Conservation (phyloP, 1,139 yeast genomes). For the Blastobotrys niveus region DNA sequence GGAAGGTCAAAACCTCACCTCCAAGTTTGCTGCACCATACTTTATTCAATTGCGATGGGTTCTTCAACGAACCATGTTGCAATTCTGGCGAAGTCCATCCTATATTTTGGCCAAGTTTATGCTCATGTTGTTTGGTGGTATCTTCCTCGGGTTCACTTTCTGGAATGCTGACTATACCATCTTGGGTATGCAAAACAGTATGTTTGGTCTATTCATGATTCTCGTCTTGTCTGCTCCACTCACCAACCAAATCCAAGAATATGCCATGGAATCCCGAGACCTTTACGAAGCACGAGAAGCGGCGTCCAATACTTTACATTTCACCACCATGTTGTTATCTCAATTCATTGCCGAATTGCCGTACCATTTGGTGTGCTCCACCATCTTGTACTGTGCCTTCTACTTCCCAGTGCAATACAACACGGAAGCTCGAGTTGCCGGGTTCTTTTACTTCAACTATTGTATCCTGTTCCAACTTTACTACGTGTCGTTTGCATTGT, state of each 20-base stretch:
- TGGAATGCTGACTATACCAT: constrained; percentile 32
- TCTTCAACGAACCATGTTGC: constrained; percentile 34
- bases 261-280: constrained; percentile 43
- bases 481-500: constrained; percentile 44
- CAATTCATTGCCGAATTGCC: constrained; percentile 41
- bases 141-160: constrained; percentile 51
- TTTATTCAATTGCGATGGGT: constrained; percentile 38
- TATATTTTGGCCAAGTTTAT: constrained; percentile 42
- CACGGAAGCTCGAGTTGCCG: constrained; percentile 39
- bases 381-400: constrained; percentile 31
- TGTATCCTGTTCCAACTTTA: constrained; percentile 43
- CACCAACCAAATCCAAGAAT: constrained; percentile 52
- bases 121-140: constrained; percentile 45
- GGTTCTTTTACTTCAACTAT: constrained; percentile 43
- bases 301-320: constrained; percentile 54
- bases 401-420: constrained; percentile 41
- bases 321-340: constrained; percentile 43
- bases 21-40: constrained; percentile 33
- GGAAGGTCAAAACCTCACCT: constrained; percentile 16
- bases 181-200: constrained; percentile 33
- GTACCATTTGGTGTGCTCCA: constrained; percentile 35
- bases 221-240: constrained; percentile 47
- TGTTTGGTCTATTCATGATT: constrained; percentile 50
- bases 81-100: constrained; percentile 44
- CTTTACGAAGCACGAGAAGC: constrained; percentile 58